Percentiles rank a stretch among this genome's conserved stretches.
phyloP scores from a whole-genome alignment of 352 stramenopile genomes.

The Albugo candida region DNA sequence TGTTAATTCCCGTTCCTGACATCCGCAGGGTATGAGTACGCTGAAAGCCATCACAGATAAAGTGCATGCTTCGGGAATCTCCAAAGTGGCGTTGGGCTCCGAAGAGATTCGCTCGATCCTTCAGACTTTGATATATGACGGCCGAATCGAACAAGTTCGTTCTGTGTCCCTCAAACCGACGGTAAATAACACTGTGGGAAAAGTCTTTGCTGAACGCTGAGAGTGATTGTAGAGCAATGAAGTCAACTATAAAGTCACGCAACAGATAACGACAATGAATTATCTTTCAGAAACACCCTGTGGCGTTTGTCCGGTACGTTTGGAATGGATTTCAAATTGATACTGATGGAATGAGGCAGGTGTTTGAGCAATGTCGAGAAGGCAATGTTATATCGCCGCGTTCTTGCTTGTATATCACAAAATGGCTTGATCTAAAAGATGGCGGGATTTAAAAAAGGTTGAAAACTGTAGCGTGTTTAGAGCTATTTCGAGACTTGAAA shows the following conservation, averaged over 20 bases:
- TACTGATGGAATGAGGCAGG: slow-evolving; percentile 11
- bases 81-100: slow-evolving; percentile 76
- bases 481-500: slow-evolving; percentile 70
- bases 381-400: slow-evolving; percentile 80
- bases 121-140: slow-evolving; percentile 85
- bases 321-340: neutral
- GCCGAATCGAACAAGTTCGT: slow-evolving; percentile 77
- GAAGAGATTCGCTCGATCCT: slow-evolving; percentile 85
- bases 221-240: slow-evolving; percentile 29
- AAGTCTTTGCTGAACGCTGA: neutral
- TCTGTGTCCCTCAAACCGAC: slow-evolving; percentile 52
- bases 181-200: slow-evolving; percentile 15
- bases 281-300: slow-evolving; percentile 79
- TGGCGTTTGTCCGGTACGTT: slow-evolving; percentile 69
- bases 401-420: slow-evolving; percentile 81
- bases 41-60: slow-evolving; percentile 79
- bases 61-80: slow-evolving; percentile 77
- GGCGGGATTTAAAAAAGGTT: slow-evolving; percentile 58
- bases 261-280: slow-evolving; percentile 74
- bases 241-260: slow-evolving; percentile 76
- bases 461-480: no score
- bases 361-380: slow-evolving; percentile 82
- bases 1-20: neutral
- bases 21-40: slow-evolving; percentile 47
- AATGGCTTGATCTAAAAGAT: slow-evolving; percentile 82